Evolutionary conservation across 768 basidiomycete species (phyloP), one percentile per base, ranked within the genome.

Genomic region (Leccinum boreale): DNA sequence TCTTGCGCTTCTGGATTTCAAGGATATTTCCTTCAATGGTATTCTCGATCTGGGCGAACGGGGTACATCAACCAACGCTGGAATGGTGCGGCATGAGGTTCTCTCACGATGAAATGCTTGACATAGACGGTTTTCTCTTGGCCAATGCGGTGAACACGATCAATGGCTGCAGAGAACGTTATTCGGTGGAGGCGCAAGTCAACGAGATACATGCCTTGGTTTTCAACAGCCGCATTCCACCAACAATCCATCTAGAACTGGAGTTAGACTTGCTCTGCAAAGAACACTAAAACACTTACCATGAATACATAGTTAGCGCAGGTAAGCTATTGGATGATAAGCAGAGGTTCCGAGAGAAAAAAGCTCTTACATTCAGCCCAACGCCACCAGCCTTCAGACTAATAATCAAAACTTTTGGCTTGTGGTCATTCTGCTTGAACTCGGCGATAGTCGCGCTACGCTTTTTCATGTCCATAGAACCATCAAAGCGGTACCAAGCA

Each of bases 321-420:
- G 24, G 92, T 92, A 55, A 92, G 73, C 87, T 88, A 52, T 62
- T 39, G 42, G 7, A 36, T 19, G 50, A 52, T 57, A 21, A 53
- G 59, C 39, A 36, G 33, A 31, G 47, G 19, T 56, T n/a, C 24
- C 23, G 5, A 44, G 56, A 21, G 49, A 44, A 31, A 55, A 12
- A 19, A 44, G 31, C 17, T 70, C 83, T 64, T 67, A 92, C 85
- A 69, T 95, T 94, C 56, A 96, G 69, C 0, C 94, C 95, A 23
- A 94, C 92, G 24, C 95, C 95, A 26, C 94, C 95, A 4, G 95
- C 95, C 70, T 92, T 94, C 70, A 94, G 71, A 67, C 89, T 90
- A 48, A 93, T 75, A 47, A 92, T 81, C 24, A 93, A 69, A 10
- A 95, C 78, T 69, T 92, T 89, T 1, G 92, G 87, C 62, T 81